Evolutionary conservation across 208 protist species (phyloP).

Genomic region (Trypanosoma melophagium): DNA sequence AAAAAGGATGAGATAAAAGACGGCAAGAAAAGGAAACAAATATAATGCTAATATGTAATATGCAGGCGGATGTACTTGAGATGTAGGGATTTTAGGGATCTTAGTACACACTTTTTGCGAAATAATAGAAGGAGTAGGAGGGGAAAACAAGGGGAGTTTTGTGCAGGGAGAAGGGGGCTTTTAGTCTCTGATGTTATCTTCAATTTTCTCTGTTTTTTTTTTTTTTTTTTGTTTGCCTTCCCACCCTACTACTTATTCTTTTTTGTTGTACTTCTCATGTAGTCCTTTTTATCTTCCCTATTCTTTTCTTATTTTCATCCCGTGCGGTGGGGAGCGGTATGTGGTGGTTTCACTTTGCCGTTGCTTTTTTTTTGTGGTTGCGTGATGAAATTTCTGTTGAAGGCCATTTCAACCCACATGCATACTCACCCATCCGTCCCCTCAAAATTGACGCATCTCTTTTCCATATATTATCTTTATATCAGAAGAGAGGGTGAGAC

Average conservation of each 20-base stretch:
- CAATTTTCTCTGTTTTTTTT: conserved; percentile 1
- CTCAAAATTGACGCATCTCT: not conserved
- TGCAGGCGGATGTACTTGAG: no score
- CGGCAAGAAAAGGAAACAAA: not conserved
- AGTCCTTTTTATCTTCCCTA: conserved; percentile 9
- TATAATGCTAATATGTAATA: no score
- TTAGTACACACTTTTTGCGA: not conserved
- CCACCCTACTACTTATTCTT: conserved; percentile 5
- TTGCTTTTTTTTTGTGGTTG: conserved; percentile 6
- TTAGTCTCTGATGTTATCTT: not conserved
- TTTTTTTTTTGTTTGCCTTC: not conserved
- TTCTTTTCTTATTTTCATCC: not conserved
- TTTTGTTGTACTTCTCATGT: conserved; percentile 25
- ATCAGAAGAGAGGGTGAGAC: not conserved
- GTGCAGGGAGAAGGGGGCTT: not conserved
- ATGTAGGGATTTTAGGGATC: no score
- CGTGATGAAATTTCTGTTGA: conserved; percentile 4
- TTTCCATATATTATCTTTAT: conserved; percentile 14
- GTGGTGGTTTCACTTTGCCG: not conserved
- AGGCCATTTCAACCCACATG: not conserved
- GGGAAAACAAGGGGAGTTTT: not conserved
- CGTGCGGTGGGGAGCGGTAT: not conserved
- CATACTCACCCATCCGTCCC: not conserved
- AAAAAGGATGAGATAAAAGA: not conserved
- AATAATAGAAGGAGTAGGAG: not conserved